Evolutionary conservation across 2,329 filamentous ascomycete genomes (phyloP).

Genomic region (Exutisphaerella laricina): DNA sequence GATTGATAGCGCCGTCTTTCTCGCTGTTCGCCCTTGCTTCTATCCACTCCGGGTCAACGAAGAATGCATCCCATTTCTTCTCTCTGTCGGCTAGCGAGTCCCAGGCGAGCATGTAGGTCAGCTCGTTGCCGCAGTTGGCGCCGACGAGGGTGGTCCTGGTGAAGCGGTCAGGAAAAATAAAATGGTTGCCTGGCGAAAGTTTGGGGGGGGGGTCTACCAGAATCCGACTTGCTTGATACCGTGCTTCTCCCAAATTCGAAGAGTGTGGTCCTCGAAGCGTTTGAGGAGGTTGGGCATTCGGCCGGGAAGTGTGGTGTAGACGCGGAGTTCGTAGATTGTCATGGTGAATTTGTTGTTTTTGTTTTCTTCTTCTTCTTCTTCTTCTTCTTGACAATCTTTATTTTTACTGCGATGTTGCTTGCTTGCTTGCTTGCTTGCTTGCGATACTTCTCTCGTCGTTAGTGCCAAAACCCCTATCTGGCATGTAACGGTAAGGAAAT

Average conservation of each 20-base stretch:
- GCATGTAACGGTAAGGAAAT: no score
- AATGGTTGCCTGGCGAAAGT: background rate
- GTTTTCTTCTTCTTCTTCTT: no score
- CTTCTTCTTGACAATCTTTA: no score
- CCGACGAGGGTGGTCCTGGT: constrained; percentile 1
- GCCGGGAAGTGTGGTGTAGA: background rate
- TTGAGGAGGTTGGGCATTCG: background rate
- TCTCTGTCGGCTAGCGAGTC: background rate
- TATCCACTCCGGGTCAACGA: background rate
- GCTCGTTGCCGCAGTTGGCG: constrained; percentile 1
- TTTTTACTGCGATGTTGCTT: no score
- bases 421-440: no score
- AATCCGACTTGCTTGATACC: constrained; percentile 4
- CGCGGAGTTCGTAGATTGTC: constrained; percentile 3
- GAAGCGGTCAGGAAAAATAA: background rate
- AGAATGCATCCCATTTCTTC: background rate
- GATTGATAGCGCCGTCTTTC: background rate
- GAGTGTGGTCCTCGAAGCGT: constrained; percentile 2
- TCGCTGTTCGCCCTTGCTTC: background rate
- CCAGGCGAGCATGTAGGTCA: background rate
- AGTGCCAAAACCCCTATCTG: no score
- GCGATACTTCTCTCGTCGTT: no score
- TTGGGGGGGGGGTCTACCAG: background rate
- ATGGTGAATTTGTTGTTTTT: no score
- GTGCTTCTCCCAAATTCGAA: background rate